Conservation (phyloP, 2,329 filamentous ascomycete genomes). For the Penicillium frequentans region DNA sequence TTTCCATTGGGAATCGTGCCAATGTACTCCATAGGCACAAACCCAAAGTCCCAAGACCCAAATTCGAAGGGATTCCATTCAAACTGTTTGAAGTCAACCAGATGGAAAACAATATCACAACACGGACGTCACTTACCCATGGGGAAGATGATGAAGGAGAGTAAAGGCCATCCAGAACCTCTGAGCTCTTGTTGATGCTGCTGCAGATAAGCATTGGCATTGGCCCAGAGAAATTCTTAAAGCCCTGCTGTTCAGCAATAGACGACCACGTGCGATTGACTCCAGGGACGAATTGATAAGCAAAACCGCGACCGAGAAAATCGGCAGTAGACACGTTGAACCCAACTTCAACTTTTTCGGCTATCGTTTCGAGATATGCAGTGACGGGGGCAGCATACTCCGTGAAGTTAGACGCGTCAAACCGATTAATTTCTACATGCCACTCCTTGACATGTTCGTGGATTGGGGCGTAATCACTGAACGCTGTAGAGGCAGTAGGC, state of each 20-base stretch:
- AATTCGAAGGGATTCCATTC: not conserved
- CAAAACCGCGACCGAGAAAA: not conserved
- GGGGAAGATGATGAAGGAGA: not conserved
- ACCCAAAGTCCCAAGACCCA: not conserved
- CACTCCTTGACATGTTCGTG: not conserved
- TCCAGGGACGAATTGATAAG: not conserved
- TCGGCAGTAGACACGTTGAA: not conserved
- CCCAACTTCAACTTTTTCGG: not conserved
- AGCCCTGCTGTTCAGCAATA: not conserved
- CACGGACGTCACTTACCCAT: not conserved
- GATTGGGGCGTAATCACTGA: not conserved
- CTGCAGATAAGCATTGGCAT: not conserved
- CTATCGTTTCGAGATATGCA: not conserved
- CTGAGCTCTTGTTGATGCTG: not conserved
- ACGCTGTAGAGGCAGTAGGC: not conserved
- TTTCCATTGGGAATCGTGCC: not conserved
- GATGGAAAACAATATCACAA: not conserved
- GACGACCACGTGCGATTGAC: not conserved
- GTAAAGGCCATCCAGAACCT: not conserved
- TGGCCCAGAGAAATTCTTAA: not conserved
- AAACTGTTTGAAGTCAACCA: not conserved
- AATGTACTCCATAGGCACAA: not conserved
- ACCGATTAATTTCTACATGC: not conserved
- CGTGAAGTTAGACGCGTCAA: not conserved
- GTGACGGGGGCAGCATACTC: not conserved